Percentiles rank a stretch among this genome's conserved stretches.
phyloP scores from a whole-genome alignment of 176 grass and related monocot species.

The Pontederia paniculata region DNA sequence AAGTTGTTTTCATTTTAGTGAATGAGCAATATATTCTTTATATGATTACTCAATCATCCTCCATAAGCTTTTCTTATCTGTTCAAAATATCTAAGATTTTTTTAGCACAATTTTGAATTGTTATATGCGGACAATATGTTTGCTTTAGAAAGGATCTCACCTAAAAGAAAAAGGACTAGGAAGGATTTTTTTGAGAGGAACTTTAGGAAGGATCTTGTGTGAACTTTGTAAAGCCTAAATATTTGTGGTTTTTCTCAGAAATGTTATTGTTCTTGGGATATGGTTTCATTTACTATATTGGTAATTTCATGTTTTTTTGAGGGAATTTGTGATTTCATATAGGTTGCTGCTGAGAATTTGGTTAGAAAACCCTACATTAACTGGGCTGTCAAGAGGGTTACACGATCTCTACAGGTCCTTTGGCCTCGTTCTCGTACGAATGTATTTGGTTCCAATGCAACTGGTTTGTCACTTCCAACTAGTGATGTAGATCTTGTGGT shows the following conservation, averaged over 20 bases:
- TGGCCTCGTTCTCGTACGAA: constrained; percentile 96
- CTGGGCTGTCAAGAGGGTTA: constrained; percentile 94
- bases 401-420: constrained; percentile 75
- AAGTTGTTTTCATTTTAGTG: not conserved
- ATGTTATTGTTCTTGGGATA: constrained; percentile 9
- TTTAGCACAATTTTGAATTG: too few species aligned
- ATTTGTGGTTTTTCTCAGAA: too few species aligned
- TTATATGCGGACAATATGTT: too few species aligned
- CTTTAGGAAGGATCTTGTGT: too few species aligned
- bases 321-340: constrained; percentile 17
- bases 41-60: too few species aligned
- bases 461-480: constrained; percentile 86
- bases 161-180: too few species aligned
- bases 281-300: not conserved
- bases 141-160: too few species aligned
- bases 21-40: too few species aligned
- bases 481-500: constrained; percentile 97
- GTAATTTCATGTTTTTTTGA: too few species aligned
- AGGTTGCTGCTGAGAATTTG: constrained; percentile 83
- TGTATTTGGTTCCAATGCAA: constrained; percentile 89
- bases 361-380: constrained; percentile 70
- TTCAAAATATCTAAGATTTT: too few species aligned
- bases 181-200: too few species aligned
- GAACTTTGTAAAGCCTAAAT: not conserved
- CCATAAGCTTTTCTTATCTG: too few species aligned